Evolutionary conservation across 169 alveolate genomes (phyloP), one percentile per base, ranked within the genome.

Genomic region (Plasmodium berghei): DNA sequence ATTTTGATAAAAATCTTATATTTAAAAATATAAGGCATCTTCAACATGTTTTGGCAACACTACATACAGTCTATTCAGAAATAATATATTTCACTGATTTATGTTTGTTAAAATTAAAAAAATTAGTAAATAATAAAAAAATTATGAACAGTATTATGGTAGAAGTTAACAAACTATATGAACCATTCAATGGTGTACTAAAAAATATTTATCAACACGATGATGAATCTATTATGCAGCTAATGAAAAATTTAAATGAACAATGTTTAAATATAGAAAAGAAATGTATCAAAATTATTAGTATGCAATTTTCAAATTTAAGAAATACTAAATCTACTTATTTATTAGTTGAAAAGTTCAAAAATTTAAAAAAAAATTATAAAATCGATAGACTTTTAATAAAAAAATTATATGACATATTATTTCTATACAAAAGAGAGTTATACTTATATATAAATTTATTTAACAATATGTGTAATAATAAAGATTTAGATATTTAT

Each of bases 381-480:
- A 83, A 83, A 83, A 83, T 83, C 6, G 90, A 83, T 67, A 83
- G 90, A 83, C 63, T 83, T n/a, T 61, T 83, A 22, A 83, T 83
- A 20, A 83, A 83, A 71, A 83, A 83, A 16, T 28, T 83, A 9
- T 83, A 83, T 49, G 83, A 83, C 48, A 83, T 83, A 4, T 56
- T 83, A 56, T 83, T 83, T 54, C 34, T 83, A 18, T 83, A 83
- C 24, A 83, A 83, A 55, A 83, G 69, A 16, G 90, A 83, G 40
- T 45, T 83, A 42, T 83, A 83, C 49, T 40, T 54, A 16, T 83
- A 66, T 49, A 83, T 83, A 5, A 71, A 83, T 54, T 34, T 56
- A 48, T 83, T 83, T 69, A 83, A 83, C 49, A 83, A 83, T 20
- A 83, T 83, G 73, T 66, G 83, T 6, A 28, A 58, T 42, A 83